Evolutionary conservation across 495 filamentous ascomycete genomes (phyloP).

Genomic region (Tuber brumale): DNA sequence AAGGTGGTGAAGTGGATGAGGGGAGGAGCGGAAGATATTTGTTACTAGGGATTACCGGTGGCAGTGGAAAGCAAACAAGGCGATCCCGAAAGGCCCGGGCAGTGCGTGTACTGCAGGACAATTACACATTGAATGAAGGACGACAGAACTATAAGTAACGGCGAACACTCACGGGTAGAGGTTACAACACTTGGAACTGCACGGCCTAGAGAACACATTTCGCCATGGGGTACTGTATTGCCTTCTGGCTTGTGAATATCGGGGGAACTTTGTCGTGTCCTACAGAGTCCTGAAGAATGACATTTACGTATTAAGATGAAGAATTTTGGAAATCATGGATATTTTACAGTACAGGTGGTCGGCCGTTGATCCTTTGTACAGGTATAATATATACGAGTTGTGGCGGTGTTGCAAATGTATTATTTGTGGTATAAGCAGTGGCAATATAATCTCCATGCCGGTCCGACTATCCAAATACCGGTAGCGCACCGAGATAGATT

Average conservation of each 20-base stretch:
- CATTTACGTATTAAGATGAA: neutral
- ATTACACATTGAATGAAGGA: neutral
- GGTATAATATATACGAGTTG: too few relatives aligned
- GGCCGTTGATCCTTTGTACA: too few relatives aligned
- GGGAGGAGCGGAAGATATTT: neutral
- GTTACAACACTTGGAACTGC: neutral
- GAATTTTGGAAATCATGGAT: neutral
- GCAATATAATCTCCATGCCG: neutral
- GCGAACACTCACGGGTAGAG: neutral
- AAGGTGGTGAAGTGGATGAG: neutral
- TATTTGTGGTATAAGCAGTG: neutral
- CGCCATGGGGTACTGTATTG: neutral
- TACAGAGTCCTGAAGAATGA: neutral
- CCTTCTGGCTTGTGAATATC: neutral
- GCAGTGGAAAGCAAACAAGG: neutral
- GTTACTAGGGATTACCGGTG: neutral
- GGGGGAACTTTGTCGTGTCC: neutral
- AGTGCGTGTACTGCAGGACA: neutral
- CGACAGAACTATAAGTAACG: neutral
- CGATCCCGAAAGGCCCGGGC: neutral
- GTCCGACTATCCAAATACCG: neutral
- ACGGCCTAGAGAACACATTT: too few relatives aligned
- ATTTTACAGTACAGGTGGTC: neutral
- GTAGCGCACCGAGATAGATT: neutral
- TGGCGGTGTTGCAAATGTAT: neutral